These are phyloP conservation scores for Pycnococcus provasolii DNA, from an alignment of 139 green algal species.

Conservation along the genomic window DNA sequence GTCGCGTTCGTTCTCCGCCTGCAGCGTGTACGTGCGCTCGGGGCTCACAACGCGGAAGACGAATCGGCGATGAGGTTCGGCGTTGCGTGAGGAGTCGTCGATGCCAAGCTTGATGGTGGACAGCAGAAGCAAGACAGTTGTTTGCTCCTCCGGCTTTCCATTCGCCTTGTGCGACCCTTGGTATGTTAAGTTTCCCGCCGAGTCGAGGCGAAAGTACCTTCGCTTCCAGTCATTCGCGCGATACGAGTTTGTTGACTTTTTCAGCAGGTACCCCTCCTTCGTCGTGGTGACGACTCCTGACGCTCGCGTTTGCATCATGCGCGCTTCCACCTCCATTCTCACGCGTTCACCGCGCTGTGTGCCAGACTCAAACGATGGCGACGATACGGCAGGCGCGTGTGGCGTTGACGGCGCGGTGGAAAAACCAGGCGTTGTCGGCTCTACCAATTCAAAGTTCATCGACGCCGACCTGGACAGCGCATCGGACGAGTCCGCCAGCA, in stretches of 20 bases:
- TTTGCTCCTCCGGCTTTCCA: constrained; percentile 28
- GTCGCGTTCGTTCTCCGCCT: constrained; percentile 70
- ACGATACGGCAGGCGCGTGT: no score
- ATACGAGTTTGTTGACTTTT: constrained; percentile 44
- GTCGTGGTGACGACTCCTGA: constrained; percentile 7
- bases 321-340: neutral
- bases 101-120: constrained; percentile 72
- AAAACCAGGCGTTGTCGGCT: no score
- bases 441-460: no score
- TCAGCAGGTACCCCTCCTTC: constrained; percentile 74
- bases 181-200: constrained; percentile 29
- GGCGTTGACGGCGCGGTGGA: no score
- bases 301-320: no score
- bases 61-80: constrained; percentile 38
- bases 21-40: constrained; percentile 57
- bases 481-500: no score
- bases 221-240: constrained; percentile 57
- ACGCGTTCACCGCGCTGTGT: no score
- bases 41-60: constrained; percentile 74
- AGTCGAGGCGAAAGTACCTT: constrained; percentile 84
- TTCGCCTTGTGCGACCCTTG: constrained; percentile 2
- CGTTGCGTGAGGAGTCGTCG: constrained; percentile 36
- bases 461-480: no score
- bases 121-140: constrained; percentile 68
- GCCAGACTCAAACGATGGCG: no score